Evolutionary conservation across 1,139 yeast genomes (phyloP), one percentile per base, ranked within the genome.

Genomic region (Ogataea hybrid): DNA sequence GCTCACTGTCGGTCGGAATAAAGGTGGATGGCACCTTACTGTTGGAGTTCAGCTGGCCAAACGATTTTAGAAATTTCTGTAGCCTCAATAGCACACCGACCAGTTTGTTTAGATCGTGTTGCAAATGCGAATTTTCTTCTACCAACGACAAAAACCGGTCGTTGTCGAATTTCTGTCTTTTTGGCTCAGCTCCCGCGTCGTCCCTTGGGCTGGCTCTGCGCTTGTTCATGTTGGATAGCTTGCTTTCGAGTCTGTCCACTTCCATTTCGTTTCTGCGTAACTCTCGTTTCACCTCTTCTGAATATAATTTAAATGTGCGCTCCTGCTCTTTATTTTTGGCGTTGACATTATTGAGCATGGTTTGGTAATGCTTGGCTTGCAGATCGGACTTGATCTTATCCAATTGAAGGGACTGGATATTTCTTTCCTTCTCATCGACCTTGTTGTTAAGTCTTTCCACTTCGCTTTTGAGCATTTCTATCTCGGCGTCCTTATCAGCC

Each of bases 201-300:
- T 40, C 43, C 3, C 23, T 32, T 4, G 23, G 21, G 10, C 32
- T 23, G 25, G 30, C 30, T 25, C 30, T 45, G 22, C 43, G 28
- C 39, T 41, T 46, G 21, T 35, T 31, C 15, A 35, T 18, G 22
- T 9, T 14, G 8, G 49, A 37, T 9, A 46, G 9, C 27, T 43
- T 46, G 5, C 31, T 17, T 17, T 47, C 50, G 37, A 51, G 33
- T 22, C 38, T 32, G 11, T 50, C 52, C 16, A 48, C 34, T 25
- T 52, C 54, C n/a, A 46, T 8, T 22, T 50, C 46, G 21, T 43
- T 43, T 16, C 53, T 33, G 16, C 52, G 47, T 2, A 47, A 28
- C 30, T 53, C 52, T 22, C 57, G 37, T 29, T 46, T 47, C 28
- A 49, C 47, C 31, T 50, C 52, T 7, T 44, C 38, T n/a, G 50